These are phyloP conservation scores for Udeniomyces megalosporus DNA, from an alignment of 768 basidiomycete species.

Conservation along the genomic window DNA sequence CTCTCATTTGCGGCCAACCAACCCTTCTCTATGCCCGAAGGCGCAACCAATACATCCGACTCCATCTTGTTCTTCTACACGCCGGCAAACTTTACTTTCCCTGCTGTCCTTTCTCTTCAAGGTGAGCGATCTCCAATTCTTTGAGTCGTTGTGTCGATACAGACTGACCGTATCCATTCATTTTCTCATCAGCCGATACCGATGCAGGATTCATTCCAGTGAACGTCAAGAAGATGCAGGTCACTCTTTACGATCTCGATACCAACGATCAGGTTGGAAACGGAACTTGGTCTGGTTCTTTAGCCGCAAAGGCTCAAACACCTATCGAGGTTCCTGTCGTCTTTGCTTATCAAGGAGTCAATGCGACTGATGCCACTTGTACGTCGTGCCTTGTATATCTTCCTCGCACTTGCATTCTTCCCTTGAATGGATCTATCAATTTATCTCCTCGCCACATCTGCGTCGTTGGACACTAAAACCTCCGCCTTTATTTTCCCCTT, in stretches of 20 bases:
- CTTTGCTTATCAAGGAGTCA: constrained; percentile 65
- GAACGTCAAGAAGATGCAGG: constrained; percentile 50
- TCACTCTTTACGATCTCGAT: constrained; percentile 51
- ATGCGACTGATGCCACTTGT: constrained; percentile 74
- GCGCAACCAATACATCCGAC: constrained; percentile 18
- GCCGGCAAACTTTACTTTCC: constrained; percentile 83
- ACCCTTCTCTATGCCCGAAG: constrained; percentile 41
- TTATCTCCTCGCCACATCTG: too few relatives aligned
- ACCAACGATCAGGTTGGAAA: constrained; percentile 49
- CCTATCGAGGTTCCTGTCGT: constrained; percentile 57
- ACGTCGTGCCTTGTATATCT: constrained; percentile 27
- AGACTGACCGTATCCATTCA: not conserved
- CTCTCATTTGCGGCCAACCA: constrained; percentile 44
- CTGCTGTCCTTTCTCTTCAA: constrained; percentile 56
- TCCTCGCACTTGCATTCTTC: too few relatives aligned
- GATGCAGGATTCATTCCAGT: constrained; percentile 58
- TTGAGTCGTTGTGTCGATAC: not conserved
- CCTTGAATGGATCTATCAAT: too few relatives aligned
- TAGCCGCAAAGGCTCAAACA: constrained; percentile 53
- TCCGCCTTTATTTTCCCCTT: constrained; percentile 5
- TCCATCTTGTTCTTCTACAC: constrained; percentile 47
- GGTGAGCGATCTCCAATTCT: constrained; percentile 18
- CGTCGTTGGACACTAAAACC: too few relatives aligned
- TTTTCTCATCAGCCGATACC: constrained; percentile 41
- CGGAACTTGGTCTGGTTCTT: constrained; percentile 44